Conservation (phyloP, 371 early-diverging fungal species). For the Syncephalastrum contaminatum region DNA sequence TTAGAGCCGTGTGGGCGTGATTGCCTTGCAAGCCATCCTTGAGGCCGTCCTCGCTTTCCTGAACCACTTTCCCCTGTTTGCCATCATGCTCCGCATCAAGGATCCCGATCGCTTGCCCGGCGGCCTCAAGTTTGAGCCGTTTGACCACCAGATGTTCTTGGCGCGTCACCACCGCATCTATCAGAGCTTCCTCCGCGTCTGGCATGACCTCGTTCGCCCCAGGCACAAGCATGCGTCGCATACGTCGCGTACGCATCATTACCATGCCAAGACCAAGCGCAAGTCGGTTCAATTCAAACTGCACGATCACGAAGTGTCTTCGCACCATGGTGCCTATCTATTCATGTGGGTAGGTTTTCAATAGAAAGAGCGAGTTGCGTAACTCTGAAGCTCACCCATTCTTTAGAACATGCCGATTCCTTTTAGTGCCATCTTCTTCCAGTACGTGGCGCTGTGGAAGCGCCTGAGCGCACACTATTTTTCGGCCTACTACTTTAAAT, state of each 20-base stretch:
- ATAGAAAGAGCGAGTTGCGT: not conserved
- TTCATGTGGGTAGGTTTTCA: conserved; percentile 32
- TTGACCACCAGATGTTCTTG: conserved; percentile 35
- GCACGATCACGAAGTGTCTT: no score
- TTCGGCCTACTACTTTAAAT: conserved; percentile 53
- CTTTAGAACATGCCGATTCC: conserved; percentile 58
- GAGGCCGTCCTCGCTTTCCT: conserved; percentile 84
- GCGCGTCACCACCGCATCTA: conserved; percentile 23
- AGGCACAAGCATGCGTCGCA: conserved; percentile 5
- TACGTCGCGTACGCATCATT: not conserved
- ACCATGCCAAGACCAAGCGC: not conserved
- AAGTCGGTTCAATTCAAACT: no score
- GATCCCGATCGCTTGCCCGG: conserved; percentile 88
- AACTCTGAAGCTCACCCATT: no score
- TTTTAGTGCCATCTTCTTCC: conserved; percentile 59
- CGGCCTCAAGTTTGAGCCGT: conserved; percentile 48
- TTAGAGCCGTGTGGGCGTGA: conserved; percentile 77
- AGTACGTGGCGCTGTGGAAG: conserved; percentile 62
- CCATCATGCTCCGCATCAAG: conserved; percentile 83
- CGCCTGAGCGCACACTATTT: conserved; percentile 61
- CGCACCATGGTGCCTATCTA: conserved; percentile 24
- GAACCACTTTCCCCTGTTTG: conserved; percentile 94
- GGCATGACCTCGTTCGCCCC: no score
- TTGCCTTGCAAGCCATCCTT: conserved; percentile 75
- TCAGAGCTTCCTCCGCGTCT: not conserved